A percentile compares a stretch with the other conserved stretches of the same genome.
These are phyloP conservation scores for Aspergillus sojae DNA, from an alignment of 2,329 filamentous ascomycete species.

Conservation along the genomic window DNA sequence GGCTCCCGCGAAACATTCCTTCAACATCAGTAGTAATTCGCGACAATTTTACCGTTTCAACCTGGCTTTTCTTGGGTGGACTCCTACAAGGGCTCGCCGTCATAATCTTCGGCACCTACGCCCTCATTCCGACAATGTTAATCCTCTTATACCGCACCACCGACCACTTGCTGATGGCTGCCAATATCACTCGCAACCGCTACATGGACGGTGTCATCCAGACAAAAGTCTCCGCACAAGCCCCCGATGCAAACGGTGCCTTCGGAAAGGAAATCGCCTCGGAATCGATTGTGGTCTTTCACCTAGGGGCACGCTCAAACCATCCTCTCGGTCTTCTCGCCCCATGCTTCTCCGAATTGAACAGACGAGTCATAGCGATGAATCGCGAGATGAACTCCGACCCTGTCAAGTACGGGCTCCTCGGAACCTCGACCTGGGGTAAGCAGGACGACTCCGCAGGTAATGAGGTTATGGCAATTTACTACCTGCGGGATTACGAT, in stretches of 20 bases:
- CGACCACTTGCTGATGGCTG: constrained; percentile 38
- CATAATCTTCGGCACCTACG: constrained; percentile 36
- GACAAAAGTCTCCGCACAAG: constrained; percentile 41
- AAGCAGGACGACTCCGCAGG: constrained; percentile 35
- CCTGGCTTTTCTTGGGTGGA: constrained; percentile 47
- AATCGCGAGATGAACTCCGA: constrained; percentile 19
- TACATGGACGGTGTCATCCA: constrained; percentile 40
- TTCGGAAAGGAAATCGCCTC: constrained; percentile 47
- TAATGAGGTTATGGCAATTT: constrained; percentile 39
- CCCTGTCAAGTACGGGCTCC: constrained; percentile 12
- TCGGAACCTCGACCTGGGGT: constrained; percentile 31
- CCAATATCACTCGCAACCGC: constrained; percentile 39
- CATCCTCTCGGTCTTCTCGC: constrained; percentile 47
- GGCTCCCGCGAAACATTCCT: neutral
- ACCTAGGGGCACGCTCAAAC: constrained; percentile 31
- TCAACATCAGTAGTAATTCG: constrained; percentile 21
- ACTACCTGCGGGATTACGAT: constrained; percentile 47
- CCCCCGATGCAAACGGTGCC: constrained; percentile 38
- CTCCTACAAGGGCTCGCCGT: constrained; percentile 38
- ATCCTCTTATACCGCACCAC: constrained; percentile 37
- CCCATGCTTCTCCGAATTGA: constrained; percentile 35
- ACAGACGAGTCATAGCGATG: constrained; percentile 38
- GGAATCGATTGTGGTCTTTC: constrained; percentile 49
- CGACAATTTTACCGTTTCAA: constrained; percentile 42
- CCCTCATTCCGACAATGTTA: constrained; percentile 34